Percentiles rank a stretch among this genome's conserved stretches.
phyloP scores from a whole-genome alignment of 768 basidiomycete species.

The Suillus clintonianus region DNA sequence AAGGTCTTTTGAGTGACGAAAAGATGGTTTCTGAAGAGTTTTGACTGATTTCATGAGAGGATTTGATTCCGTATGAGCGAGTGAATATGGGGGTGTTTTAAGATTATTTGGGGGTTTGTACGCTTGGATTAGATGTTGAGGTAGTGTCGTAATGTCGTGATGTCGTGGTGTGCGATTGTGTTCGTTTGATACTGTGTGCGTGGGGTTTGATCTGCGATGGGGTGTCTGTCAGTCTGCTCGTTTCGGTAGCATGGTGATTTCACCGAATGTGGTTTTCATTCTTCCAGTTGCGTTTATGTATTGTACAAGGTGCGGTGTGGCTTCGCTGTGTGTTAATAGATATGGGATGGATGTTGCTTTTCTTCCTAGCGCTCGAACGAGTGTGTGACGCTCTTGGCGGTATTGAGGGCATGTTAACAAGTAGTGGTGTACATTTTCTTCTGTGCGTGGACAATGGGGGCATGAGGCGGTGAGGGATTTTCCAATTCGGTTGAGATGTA shows the following conservation, averaged over 20 bases:
- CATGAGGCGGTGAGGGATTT: constrained; percentile 25
- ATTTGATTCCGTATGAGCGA: not conserved
- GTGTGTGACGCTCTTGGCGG: not conserved
- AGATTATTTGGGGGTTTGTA: not conserved
- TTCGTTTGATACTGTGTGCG: too few species aligned
- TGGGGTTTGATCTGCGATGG: too few species aligned
- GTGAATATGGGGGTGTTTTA: not conserved
- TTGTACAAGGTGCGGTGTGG: not conserved
- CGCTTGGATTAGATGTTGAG: too few species aligned
- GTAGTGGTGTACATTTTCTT: constrained; percentile 21
- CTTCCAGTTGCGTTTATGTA: not conserved
- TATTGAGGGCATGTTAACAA: constrained; percentile 29
- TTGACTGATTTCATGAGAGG: too few species aligned
- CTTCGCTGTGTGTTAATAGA: not conserved
- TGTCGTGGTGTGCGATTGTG: too few species aligned
- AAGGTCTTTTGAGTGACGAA: not conserved
- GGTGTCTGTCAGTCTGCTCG: not conserved
- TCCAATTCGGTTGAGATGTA: constrained; percentile 32
- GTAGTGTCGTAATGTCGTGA: too few species aligned
- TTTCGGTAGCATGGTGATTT: not conserved
- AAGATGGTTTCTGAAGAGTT: not conserved
- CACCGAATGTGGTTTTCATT: not conserved
- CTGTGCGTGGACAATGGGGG: constrained; percentile 32
- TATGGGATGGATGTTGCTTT: not conserved
- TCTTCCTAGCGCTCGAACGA: not conserved